Evolutionary conservation across 2,329 filamentous ascomycete genomes (phyloP).

Genomic region (Fusarium burgessii): DNA sequence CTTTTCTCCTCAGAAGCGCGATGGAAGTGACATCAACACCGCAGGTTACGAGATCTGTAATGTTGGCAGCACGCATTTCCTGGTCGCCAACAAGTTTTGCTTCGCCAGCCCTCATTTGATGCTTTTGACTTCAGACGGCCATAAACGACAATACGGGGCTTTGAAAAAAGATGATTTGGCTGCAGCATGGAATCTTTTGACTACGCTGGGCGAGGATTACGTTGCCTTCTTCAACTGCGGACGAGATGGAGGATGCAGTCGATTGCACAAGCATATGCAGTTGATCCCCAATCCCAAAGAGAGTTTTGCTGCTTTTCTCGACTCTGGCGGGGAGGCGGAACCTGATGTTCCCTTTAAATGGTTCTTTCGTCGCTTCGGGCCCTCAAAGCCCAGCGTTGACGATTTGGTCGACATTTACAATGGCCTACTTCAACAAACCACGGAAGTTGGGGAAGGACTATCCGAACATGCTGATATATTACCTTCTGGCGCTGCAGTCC

Average conservation of each 20-base stretch:
- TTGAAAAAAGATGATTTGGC: background rate
- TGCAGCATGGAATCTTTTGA: background rate
- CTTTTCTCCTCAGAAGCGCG: accelerated
- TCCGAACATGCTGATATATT: background rate
- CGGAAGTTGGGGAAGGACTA: background rate
- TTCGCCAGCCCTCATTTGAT: constrained; percentile 6
- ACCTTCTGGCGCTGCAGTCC: background rate
- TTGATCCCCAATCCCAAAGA: background rate
- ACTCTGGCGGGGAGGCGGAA: accelerated
- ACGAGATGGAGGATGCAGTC: constrained; percentile 4
- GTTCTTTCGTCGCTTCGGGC: background rate
- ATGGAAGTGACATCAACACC: constrained; percentile 1
- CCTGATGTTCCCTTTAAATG: background rate
- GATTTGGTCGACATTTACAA: background rate
- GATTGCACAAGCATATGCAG: constrained; percentile 14
- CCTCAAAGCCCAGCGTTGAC: accelerated
- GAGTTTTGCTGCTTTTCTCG: background rate
- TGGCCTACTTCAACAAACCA: accelerated
- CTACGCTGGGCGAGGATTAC: accelerated
- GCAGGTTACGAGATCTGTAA: background rate
- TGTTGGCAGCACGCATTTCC: background rate
- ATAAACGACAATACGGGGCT: background rate
- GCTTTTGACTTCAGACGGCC: background rate
- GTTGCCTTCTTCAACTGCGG: background rate
- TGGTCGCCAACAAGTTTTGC: constrained; percentile 2